Evolutionary conservation across 805 yeast genomes (phyloP), one percentile per base, ranked within the genome.

Genomic region (Brettanomyces sp.): DNA sequence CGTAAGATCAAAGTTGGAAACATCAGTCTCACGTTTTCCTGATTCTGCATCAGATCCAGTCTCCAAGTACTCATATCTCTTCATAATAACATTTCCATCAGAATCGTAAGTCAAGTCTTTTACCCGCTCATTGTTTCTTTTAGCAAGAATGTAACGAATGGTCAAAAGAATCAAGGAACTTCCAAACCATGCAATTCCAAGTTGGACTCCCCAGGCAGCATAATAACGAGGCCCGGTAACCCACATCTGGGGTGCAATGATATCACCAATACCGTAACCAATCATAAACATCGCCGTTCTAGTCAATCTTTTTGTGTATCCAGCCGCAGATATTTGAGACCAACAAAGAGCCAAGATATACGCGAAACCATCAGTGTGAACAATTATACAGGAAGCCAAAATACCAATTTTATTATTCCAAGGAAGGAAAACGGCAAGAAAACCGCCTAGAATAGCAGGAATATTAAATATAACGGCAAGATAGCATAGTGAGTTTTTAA

Each of bases 241-340:
- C 76, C 79, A 77, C 21, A 76, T 51, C 55, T 76, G 81, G 4
- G 82, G 80, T 5, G 77, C 72, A 28, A 75, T 68, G 18, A 76
- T 65, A 48, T 76, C 75, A 25, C 75, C 65, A 38, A 76, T 56
- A 49, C 73, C 66, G 45, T 69, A 76, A 13, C 69, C 68, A 25
- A 67, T 62, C 73, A 73, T 66, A 28, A 65, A 60, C 51, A 70
- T 52, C 28, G 68, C 74, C 49, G 67, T 73, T 59, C 78, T 70
- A 0, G 71, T 66, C 8, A 72, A 47, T 49, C 66, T 67, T 56
- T 76, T 77, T 6, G 82, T 74, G 51, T 74, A 67, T 36, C 79
- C 79, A 7, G 79, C 67, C 45, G 69, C 61, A 39, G 65, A 59
- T 4, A 68, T 55, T 35, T 54, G 51, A 6, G 62, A 59, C 50